Evolutionary conservation across 495 filamentous ascomycete species (phyloP).

Genomic region (Daldinia bambusicola): DNA sequence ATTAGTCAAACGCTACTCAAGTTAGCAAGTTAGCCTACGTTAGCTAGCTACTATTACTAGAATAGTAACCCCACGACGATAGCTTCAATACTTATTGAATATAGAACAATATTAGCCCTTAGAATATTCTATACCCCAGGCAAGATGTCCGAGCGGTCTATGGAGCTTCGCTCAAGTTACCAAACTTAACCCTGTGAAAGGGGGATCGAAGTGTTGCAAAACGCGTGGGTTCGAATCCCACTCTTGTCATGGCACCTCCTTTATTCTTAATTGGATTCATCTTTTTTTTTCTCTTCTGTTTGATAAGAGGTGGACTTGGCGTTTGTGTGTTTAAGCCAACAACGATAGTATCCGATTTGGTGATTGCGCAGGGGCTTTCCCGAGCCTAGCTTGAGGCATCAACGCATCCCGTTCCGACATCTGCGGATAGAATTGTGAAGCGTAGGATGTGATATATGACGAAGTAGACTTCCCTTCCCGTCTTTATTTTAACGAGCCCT

Average conservation of each 20-base stretch:
- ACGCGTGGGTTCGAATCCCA: constrained; percentile 23
- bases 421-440: too few relatives aligned
- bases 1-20: not conserved
- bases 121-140: not conserved
- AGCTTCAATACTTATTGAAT: not conserved
- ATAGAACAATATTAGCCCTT: constrained; percentile 5
- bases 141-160: constrained; percentile 16
- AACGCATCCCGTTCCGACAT: too few relatives aligned
- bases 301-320: too few relatives aligned
- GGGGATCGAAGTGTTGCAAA: constrained; percentile 20
- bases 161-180: constrained; percentile 14
- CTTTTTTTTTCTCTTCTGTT: not conserved
- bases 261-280: constrained; percentile 2
- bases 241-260: constrained; percentile 3
- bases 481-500: too few relatives aligned
- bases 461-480: too few relatives aligned
- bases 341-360: too few relatives aligned
- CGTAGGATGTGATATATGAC: too few relatives aligned
- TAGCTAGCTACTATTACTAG: not conserved
- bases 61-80: constrained; percentile 4
- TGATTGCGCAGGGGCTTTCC: too few relatives aligned
- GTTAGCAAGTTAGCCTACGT: too few relatives aligned
- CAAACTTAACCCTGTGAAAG: constrained; percentile 5
- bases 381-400: too few relatives aligned
- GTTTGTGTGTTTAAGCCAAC: too few relatives aligned